Percentiles rank a stretch among this genome's conserved stretches.
phyloP scores from a whole-genome alignment of 225 moss, liverwort and hornwort species.

The Polytrichum formosum region DNA sequence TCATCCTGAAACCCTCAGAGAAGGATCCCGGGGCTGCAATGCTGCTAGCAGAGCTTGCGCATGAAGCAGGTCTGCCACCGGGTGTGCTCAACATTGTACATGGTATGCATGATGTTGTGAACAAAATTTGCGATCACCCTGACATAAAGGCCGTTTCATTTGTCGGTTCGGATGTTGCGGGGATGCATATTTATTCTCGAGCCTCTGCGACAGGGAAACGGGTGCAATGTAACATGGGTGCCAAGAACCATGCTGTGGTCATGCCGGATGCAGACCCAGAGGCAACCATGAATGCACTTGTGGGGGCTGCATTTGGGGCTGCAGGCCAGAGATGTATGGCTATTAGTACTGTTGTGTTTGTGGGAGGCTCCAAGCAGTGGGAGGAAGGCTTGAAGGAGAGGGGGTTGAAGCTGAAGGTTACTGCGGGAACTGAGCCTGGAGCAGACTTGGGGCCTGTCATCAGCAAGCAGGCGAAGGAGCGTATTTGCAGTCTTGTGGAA shows the following conservation, averaged over 20 bases:
- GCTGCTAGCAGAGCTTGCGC: constrained; percentile 78
- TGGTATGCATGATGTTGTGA: constrained; percentile 81
- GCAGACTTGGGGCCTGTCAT: constrained; percentile 95
- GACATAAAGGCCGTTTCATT: constrained; percentile 88
- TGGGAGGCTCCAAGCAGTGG: constrained; percentile 75
- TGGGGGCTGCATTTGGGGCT: constrained; percentile 93
- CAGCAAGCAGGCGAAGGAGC: constrained; percentile 88
- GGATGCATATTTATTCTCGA: constrained; percentile 92
- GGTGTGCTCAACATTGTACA: constrained; percentile 92
- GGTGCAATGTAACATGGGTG: constrained; percentile 98
- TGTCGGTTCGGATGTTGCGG: constrained; percentile 87
- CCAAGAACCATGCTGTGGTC: constrained; percentile 91
- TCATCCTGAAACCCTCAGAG: constrained; percentile 84
- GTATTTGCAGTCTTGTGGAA: constrained; percentile 78
- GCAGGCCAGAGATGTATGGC: constrained; percentile 98
- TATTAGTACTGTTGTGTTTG: constrained; percentile 81
- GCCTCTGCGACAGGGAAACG: constrained; percentile 81
- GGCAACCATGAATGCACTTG: constrained; percentile 77
- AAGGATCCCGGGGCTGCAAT: constrained; percentile 94
- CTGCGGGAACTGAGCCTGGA: constrained; percentile 70
- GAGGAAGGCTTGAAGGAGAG: constrained; percentile 69
- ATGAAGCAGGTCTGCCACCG: constrained; percentile 88
- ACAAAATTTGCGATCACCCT: constrained; percentile 87
- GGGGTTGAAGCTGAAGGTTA: constrained; percentile 76
- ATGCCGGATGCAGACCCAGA: constrained; percentile 82